phyloP scores from a whole-genome alignment of 2,329 filamentous ascomycete species.

The Nemania bipapillata region DNA sequence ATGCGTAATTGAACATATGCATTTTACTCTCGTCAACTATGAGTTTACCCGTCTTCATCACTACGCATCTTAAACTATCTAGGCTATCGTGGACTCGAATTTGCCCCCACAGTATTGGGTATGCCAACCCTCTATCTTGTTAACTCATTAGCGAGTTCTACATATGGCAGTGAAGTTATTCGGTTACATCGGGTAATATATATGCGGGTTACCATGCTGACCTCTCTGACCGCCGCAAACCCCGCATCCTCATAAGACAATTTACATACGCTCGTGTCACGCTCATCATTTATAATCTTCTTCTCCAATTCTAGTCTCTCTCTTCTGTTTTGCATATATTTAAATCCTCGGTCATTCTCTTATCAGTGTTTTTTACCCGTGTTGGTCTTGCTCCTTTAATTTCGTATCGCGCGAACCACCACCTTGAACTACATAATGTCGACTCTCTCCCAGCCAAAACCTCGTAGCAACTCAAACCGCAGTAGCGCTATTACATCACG shows the following conservation, averaged over 20 bases:
- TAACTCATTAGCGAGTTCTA: neutral
- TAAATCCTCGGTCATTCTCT: neutral
- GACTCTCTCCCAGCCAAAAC: no score
- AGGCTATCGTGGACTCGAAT: no score
- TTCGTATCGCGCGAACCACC: no score
- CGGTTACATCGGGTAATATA: neutral
- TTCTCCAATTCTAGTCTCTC: neutral
- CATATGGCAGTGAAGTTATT: neutral
- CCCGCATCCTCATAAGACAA: neutral
- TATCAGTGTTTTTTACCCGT: neutral
- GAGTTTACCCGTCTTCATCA: constrained; percentile 53
- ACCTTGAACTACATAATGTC: no score
- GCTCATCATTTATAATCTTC: no score
- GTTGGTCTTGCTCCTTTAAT: neutral
- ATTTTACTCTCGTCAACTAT: no score
- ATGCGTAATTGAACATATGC: no score
- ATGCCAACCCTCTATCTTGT: neutral
- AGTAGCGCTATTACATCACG: no score
- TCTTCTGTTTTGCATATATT: neutral
- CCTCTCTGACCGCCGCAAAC: neutral
- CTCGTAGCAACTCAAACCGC: no score
- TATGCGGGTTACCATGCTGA: neutral
- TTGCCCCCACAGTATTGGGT: no score
- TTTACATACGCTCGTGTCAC: no score
- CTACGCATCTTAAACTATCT: no score